Base-by-base conservation (phyloP, 768 basidiomycete species). In the Mycena polygramma region DNA sequence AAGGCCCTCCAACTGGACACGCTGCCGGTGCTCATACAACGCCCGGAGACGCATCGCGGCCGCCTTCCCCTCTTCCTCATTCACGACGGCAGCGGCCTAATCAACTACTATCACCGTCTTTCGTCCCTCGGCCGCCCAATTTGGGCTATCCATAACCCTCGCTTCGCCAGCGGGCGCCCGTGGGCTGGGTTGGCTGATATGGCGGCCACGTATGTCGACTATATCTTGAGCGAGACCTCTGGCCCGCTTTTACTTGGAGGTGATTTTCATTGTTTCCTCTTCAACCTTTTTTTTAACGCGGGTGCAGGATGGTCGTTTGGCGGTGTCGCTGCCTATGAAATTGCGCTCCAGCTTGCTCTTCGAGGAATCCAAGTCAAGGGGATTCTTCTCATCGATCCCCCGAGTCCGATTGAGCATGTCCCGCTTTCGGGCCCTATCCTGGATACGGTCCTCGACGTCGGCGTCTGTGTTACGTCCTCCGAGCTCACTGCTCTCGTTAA, bases 221-320 rank as follows among this genome's bases (percentile, higher is more conserved):
- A 81, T 37, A 83, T 90, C 14, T 71, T 78, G 51, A 76, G 75
- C 15, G 77, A 81, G 17, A 77, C 79, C 5, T 61, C 76, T 7
- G 85, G 81, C 6, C 81, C 83, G 5, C 73, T 91, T 17, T 77
- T 91, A 0, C 75, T 93, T 3, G 91, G 92, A 77, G 92, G 92
- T 90, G 69, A 63, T 83, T 41, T 66, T 30, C 30, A 30, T 30
- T 30, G 30, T 20, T 13, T 73, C 37, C 30, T 43, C 51, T n/a
- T 57, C 19, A 48, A 24, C 48, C 52, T 49, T 37, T 11, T 22
- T 7, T 13, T 55, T 51, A 37, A 69, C 24, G 7, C 37, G 48
- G 69, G 9, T 66, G 39, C 37, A 94, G 92, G 92, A 0, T 94
- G 92, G 92, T 94, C 92, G 2, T 92, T 94, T 71, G 92, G 92